These are phyloP conservation scores for Tricholoma flavovirens DNA, from an alignment of 768 basidiomycete genomes.

Conservation along the genomic window DNA sequence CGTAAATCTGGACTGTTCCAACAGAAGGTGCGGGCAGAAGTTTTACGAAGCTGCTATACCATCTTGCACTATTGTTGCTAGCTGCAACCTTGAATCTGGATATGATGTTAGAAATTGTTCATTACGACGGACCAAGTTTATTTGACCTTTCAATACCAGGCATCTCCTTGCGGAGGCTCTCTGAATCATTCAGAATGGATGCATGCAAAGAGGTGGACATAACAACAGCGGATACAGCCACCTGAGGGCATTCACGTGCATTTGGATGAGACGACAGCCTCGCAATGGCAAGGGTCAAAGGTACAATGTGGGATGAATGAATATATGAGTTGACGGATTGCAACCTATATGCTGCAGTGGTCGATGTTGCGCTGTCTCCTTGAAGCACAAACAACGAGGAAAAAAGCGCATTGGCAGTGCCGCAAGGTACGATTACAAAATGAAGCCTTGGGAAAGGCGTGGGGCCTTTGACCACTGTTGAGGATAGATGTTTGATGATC, in stretches of 20 bases:
- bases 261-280: slow-evolving; percentile 31
- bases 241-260: slow-evolving; percentile 16
- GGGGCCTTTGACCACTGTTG: slow-evolving; percentile 16
- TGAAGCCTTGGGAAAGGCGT: slow-evolving; percentile 23
- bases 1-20: slow-evolving; percentile 53
- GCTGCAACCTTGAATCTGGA: slow-evolving; percentile 84
- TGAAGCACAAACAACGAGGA: slow-evolving; percentile 63
- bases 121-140: not conserved
- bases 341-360: slow-evolving; percentile 37
- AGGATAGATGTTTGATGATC: slow-evolving; percentile 59
- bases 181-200: slow-evolving; percentile 76
- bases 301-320: slow-evolving; percentile 26
- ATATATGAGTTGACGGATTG: slow-evolving; percentile 53
- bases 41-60: slow-evolving; percentile 58
- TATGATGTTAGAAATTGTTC: not conserved
- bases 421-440: slow-evolving; percentile 62
- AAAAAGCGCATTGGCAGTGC: slow-evolving; percentile 93
- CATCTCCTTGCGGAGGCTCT: slow-evolving; percentile 57
- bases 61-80: slow-evolving; percentile 60
- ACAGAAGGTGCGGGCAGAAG: slow-evolving; percentile 43
- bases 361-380: slow-evolving; percentile 13
- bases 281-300: slow-evolving; percentile 52
- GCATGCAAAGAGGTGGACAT: slow-evolving; percentile 85
- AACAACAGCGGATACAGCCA: slow-evolving; percentile 66
- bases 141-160: slow-evolving; percentile 63